These are phyloP conservation scores for Colletotrichum ledebouriae DNA, from an alignment of 2,329 filamentous ascomycete species.

Conservation along the genomic window DNA sequence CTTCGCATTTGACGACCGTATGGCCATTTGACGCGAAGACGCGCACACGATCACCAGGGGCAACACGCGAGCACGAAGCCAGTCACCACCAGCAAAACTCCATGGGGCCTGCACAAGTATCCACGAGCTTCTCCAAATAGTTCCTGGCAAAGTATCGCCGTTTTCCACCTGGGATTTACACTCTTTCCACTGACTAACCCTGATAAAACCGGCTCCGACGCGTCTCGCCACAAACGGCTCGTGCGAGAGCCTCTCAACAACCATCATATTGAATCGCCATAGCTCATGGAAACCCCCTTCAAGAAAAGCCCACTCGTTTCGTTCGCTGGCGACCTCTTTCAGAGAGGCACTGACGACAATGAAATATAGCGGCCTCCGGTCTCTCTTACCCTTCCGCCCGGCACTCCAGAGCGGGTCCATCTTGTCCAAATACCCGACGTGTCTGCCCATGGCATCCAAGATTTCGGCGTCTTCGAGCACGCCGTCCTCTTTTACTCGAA, in stretches of 20 bases:
- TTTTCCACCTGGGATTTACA: conserved; percentile 21
- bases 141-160: conserved; percentile 7
- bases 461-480: conserved; percentile 13
- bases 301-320: conserved; percentile 21
- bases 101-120: neutral
- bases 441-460: conserved; percentile 22
- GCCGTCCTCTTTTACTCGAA: neutral
- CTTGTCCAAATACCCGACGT: conserved; percentile 18
- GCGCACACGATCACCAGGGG: too few species aligned
- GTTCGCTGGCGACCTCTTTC: conserved; percentile 1
- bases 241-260: conserved; percentile 25
- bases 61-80: too few species aligned
- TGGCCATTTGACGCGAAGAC: too few species aligned
- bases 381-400: conserved; percentile 4
- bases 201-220: conserved; percentile 5
- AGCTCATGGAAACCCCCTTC: conserved; percentile 26
- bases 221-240: conserved; percentile 14
- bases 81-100: too few species aligned
- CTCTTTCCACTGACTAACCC: conserved; percentile 24
- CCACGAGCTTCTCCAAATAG: neutral
- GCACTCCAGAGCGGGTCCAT: conserved; percentile 20
- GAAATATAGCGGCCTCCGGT: conserved; percentile 20
- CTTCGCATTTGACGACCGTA: too few species aligned
- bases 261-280: conserved; percentile 30
- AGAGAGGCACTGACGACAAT: conserved; percentile 11